Base-by-base conservation (phyloP, 2,329 filamentous ascomycete genomes). In the Myotisia sp. region DNA sequence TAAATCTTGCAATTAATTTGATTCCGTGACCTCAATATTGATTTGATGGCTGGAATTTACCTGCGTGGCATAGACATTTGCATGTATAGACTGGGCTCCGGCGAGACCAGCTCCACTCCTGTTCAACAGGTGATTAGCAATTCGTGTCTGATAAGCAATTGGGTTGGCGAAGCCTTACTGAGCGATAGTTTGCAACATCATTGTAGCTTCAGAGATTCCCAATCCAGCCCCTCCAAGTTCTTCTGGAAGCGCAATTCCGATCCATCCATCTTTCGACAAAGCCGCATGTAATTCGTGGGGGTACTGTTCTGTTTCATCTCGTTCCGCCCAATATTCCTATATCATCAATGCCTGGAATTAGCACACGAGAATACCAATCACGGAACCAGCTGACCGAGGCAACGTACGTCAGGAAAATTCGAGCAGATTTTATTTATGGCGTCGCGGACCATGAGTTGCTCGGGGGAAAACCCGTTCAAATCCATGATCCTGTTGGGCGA, bases 171-270 rank as follows among this genome's bases (percentile, higher is more conserved):
- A n/a, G 20, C 33, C 50, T 9, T 45, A 76, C 58, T 85, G 78
- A 1, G 77, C 64, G 37, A 86, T 81, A 2, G 80, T 81, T 47
- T 92, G 82, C 64, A 90, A 70, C 80, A 90, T 87, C 70, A 87
- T 80, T 0, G 77, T 82, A 1, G 82, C 82, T 51, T 90, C 82
- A 0, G 78, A 77, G 22, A 92, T 84, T 48, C 57, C 81, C 6
- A 92, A 57, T 0, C 78, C 80, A 1, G 79, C 69, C 1, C 82
- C 83, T 3, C 83, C 82, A 0, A 84, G 66, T 0, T 70, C 64
- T 50, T 85, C 79, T 0, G 81, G 80, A 3, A 90, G 59, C 0
- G 80, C 80, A 44, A 87, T 85, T 2, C 82, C 82, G 26, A 90
- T 68, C 79, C 80, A 90, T 5, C 83, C 81, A 42, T 76, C 78